These are phyloP conservation scores for Sambucus nigra DNA, from an alignment of 129 eudicot species.

Conservation along the genomic window DNA sequence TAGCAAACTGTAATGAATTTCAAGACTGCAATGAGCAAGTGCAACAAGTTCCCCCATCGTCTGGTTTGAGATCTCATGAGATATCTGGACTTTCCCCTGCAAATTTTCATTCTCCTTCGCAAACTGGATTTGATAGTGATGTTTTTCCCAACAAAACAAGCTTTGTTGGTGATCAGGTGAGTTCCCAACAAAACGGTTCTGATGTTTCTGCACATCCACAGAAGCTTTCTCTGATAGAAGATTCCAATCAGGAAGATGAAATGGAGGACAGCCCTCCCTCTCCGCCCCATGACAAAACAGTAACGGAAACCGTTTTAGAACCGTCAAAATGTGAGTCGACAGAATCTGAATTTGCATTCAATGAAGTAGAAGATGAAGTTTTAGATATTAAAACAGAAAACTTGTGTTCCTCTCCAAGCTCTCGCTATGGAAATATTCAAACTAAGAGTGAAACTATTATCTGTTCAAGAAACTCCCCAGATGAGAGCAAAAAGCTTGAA, in stretches of 20 bases:
- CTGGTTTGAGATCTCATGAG: neutral
- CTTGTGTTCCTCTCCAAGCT: constrained; percentile 12
- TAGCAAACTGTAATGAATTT: constrained; percentile 5
- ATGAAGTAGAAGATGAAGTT: constrained; percentile 10
- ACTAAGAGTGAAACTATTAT: neutral
- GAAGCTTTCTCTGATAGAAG: constrained; percentile 3
- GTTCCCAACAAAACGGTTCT: neutral
- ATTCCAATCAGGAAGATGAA: constrained; percentile 3
- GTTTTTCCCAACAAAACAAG: constrained; percentile 3
- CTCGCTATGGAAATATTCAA: neutral
- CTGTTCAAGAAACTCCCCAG: constrained; percentile 8
- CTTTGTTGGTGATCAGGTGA: constrained; percentile 1
- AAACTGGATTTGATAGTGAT: constrained; percentile 6
- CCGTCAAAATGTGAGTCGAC: neutral
- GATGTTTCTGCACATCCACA: constrained; percentile 7
- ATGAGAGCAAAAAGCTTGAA: constrained; percentile 11
- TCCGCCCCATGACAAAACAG: constrained; percentile 1
- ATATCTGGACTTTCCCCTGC: constrained; percentile 7
- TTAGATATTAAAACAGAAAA: constrained; percentile 2
- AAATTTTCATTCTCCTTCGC: constrained; percentile 8
- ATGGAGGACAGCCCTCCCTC: constrained; percentile 3
- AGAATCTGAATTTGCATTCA: constrained; percentile 11
- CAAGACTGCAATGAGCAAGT: constrained; percentile 2
- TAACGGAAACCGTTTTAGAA: neutral
- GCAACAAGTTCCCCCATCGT: constrained; percentile 3